Conservation (phyloP, 23 red algal species). For the Cyanidioschyzon merolae region DNA sequence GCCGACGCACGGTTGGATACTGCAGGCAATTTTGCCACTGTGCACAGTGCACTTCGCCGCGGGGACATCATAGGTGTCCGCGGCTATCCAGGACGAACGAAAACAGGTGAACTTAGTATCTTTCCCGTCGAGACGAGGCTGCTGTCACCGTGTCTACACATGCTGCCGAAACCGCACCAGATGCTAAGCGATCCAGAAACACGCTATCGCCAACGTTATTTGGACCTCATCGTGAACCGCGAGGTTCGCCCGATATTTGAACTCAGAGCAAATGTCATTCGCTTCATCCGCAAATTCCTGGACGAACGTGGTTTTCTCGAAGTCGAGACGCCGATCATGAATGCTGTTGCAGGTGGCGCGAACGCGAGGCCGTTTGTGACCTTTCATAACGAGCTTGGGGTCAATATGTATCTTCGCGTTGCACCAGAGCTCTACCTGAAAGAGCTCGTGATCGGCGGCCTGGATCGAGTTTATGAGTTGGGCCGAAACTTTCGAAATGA, state of each 20-base stretch:
- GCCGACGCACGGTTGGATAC: conserved; percentile 42
- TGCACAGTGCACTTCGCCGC: conserved; percentile 38
- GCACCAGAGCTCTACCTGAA: conserved; percentile 96
- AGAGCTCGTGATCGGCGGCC: conserved; percentile 87
- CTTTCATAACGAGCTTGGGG: conserved; percentile 83
- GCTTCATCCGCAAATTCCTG: conserved; percentile 72
- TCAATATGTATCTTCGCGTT: conserved; percentile 93
- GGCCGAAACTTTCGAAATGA: conserved; percentile 96
- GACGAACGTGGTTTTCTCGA: conserved; percentile 76
- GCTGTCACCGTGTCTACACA: conserved; percentile 66
- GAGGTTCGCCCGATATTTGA: conserved; percentile 47
- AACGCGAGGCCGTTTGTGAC: conserved; percentile 90
- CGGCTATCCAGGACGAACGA: conserved; percentile 63
- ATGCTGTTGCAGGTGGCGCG: conserved; percentile 69
- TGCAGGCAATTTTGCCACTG: conserved; percentile 30
- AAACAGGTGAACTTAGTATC: conserved; percentile 81
- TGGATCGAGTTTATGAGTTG: conserved; percentile 93
- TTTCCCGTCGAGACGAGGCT: conserved; percentile 49
- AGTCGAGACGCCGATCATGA: conserved; percentile 99
- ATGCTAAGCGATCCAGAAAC: conserved; percentile 60
- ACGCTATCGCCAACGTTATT: conserved; percentile 79
- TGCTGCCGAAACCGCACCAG: conserved; percentile 71
- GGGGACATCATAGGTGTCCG: conserved; percentile 83
- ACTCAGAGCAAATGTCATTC: conserved; percentile 55
- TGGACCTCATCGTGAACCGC: conserved; percentile 80